A percentile compares a stretch with the other conserved stretches of the same genome.
Evolutionary conservation across 2,329 filamentous ascomycete species (phyloP).

Genomic region (Monosporascus sp.): DNA sequence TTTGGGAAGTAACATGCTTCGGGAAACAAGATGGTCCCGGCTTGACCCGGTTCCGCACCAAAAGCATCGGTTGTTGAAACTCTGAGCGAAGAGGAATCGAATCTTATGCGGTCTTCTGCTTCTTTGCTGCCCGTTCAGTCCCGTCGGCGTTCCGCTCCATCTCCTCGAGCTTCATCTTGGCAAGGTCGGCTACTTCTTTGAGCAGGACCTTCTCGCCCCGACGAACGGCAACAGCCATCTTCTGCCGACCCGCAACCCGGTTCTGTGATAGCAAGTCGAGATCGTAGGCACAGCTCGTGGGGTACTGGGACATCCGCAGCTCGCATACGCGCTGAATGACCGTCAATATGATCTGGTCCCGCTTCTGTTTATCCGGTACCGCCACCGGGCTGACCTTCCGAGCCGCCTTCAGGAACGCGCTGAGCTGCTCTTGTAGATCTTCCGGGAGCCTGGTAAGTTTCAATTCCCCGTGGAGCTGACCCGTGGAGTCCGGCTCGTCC

Average conservation of each 20-base stretch:
- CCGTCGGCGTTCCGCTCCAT: conserved; percentile 9
- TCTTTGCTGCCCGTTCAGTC: conserved; percentile 24
- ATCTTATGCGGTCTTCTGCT: conserved; percentile 18
- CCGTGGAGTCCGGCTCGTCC: conserved; percentile 45
- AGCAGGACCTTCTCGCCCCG: conserved; percentile 68
- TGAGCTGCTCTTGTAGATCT: conserved; percentile 48
- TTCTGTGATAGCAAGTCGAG: conserved; percentile 28
- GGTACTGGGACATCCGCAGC: conserved; percentile 35
- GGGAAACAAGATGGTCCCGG: too few species aligned
- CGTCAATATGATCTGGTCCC: conserved; percentile 40
- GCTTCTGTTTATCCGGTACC: conserved; percentile 44
- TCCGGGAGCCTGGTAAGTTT: conserved; percentile 39
- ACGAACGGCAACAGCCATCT: conserved; percentile 63
- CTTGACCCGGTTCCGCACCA: too few species aligned
- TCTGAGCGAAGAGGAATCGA: not conserved
- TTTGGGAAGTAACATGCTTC: too few species aligned
- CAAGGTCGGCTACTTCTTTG: conserved; percentile 41
- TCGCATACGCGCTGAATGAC: conserved; percentile 35
- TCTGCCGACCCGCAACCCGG: conserved; percentile 30
- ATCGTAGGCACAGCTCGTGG: conserved; percentile 37
- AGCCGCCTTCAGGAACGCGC: conserved; percentile 43
- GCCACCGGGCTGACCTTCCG: conserved; percentile 38
- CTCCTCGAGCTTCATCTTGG: conserved; percentile 24
- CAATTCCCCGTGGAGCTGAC: conserved; percentile 35
- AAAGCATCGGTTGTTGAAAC: not conserved